Evolutionary conservation across 257 asterid species (phyloP), one percentile per base, ranked within the genome.

Genomic region (Nicotiana obtusifolia): DNA sequence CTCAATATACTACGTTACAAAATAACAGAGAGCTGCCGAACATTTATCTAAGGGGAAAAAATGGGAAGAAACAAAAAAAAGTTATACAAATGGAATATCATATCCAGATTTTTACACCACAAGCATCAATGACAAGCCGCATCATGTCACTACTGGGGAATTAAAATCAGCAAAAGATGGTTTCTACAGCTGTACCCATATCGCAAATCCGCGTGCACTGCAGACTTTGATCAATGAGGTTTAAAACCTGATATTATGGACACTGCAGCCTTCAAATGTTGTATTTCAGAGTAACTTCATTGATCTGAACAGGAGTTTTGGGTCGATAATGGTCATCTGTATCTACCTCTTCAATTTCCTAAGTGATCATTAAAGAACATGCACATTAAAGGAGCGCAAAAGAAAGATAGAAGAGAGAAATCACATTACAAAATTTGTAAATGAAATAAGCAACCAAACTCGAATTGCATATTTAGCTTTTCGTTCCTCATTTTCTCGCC

Each of bases 321-420:
- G 99, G 99, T 82, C 86, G 92, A 88, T 93, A 95, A 85, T 94
- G 98, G 81, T 95, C 97, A 47, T 95, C 99, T 0, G 99, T 95
- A 87, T 95, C 98, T 19, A 83, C 97, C 87, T 95, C 99, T 87
- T 95, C 99, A 80, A 95, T 94, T 89, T 95, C 99, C 99, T 94
- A 88, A 76, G 84, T 84, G 15, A 57, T 77, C 5, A 78, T 49
- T 19, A 19, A 4, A 35, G 83, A 69, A 65, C 81, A 80, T 67
- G 54, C 33, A 79, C 31, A 30, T 49, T 81, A n/a, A 22, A 83
- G 54, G 67, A 47, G 22, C 26, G 4, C 31, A 28, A n/a, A 73
- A 9, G 61, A n/a, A 82, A 17, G 78, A 83, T 24, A 73, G 66
- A 41, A 66, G 65, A 80, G 9, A 60, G 41, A 52, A 7, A 76